Percentiles rank a stretch among this genome's conserved stretches.
Conservation (phyloP, 371 early-diverging fungal genomes). For the Rhizopus microsporus region DNA sequence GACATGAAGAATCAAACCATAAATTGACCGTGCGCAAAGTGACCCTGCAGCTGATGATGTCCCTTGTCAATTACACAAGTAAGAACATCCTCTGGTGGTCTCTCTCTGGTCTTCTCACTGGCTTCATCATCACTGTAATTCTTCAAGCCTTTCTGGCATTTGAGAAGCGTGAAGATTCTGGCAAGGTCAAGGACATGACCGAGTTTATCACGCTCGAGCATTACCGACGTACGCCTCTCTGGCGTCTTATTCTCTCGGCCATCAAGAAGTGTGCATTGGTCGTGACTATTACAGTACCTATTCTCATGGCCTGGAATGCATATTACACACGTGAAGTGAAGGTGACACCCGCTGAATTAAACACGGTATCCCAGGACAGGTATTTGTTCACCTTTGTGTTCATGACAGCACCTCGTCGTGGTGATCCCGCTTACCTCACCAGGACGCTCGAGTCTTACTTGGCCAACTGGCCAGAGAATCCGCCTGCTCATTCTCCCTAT, state of each 20-base stretch:
- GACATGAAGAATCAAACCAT: slow-evolving; percentile 31
- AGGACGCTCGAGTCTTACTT: slow-evolving; percentile 57
- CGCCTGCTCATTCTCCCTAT: slow-evolving; percentile 47
- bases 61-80: slow-evolving; percentile 52
- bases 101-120: slow-evolving; percentile 52
- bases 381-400: slow-evolving; percentile 58
- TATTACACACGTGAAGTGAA: slow-evolving; percentile 39
- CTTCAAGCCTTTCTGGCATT: slow-evolving; percentile 37
- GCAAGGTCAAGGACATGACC: slow-evolving; percentile 29
- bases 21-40: slow-evolving; percentile 51
- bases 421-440: slow-evolving; percentile 52
- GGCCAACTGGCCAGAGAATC: slow-evolving; percentile 53
- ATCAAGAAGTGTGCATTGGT: slow-evolving; percentile 28
- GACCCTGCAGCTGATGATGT: slow-evolving; percentile 51
- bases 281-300: slow-evolving; percentile 29
- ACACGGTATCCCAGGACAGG: slow-evolving; percentile 37
- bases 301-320: slow-evolving; percentile 42
- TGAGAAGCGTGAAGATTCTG: slow-evolving; percentile 30
- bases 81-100: slow-evolving; percentile 69
- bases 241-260: slow-evolving; percentile 39
- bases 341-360: slow-evolving; percentile 37
- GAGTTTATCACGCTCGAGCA: slow-evolving; percentile 34
- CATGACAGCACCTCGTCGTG: slow-evolving; percentile 64
- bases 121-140: slow-evolving; percentile 42
- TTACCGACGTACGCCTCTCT: slow-evolving; percentile 42